Base-by-base conservation (phyloP, 768 basidiomycete species). In the Obba rivulosa region DNA sequence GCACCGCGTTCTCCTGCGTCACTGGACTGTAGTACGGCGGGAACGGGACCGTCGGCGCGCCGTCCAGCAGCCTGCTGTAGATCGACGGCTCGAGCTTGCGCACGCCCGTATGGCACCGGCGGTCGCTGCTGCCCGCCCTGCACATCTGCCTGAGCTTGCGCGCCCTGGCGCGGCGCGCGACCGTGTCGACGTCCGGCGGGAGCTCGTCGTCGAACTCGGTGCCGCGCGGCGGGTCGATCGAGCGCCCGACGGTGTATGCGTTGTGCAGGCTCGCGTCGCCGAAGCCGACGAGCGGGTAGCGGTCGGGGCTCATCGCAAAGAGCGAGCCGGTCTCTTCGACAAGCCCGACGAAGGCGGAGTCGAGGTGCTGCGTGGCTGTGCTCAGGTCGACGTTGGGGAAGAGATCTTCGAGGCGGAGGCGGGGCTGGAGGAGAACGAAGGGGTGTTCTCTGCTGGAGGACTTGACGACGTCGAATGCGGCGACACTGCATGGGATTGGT, bases 341-440 rank as follows among this genome's bases (percentile, higher is more conserved):
- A 16, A 87, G 68, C 2, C 92, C 92, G 17, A 97, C 81, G 62
- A 87, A 96, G 1, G 92, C 92, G 0, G 79, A 75, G 23, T 83
- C 76, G 5, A 73, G 65, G 45, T 80, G 76, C 3, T 74, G 76
- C 0, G 61, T 54, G 8, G 60, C 54, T 16, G 61, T 52, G 20
- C 61, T 51, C 22, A 66, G 48, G 48, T 73, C 73, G 24, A 65
- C 64, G 14, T 61, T 62, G 9, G 84, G 82, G 28, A 92, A 72
- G 8, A 95, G 71, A 28, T 92, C 83, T 17, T 83, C 75, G 2
- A 92, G 73, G 28, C 80, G 76, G 0, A 88, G 85, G 1, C 80
- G 83, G 11, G 94, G 93, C 62, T 97, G 94, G 13, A 92, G 80
- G 10, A 97, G 80, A 8, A 91, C 83, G 59, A 95, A 83, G 3